These are phyloP conservation scores for Lasiosphaeria ovina DNA, from an alignment of 495 filamentous ascomycete species.

Conservation along the genomic window DNA sequence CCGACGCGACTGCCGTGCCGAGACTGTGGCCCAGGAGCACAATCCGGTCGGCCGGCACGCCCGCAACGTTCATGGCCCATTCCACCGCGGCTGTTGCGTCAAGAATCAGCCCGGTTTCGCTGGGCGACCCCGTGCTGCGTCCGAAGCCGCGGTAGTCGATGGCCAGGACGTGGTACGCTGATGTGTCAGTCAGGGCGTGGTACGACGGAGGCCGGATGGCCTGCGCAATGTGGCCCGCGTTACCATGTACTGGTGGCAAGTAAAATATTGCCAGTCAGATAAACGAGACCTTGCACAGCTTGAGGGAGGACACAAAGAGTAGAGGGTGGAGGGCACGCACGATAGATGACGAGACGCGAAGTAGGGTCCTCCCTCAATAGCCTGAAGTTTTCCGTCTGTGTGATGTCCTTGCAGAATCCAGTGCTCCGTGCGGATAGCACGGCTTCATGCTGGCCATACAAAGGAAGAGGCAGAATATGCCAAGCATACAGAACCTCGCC, in stretches of 20 bases:
- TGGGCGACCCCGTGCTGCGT: constrained; percentile 72
- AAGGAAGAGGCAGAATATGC: constrained; percentile 67
- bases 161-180: constrained; percentile 58
- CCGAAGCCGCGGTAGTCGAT: constrained; percentile 94
- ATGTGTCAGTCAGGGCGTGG: constrained; percentile 58
- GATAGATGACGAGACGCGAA: constrained; percentile 58
- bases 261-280: background rate
- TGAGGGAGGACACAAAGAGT: no score
- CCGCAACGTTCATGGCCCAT: constrained; percentile 64
- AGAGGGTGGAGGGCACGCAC: constrained; percentile 24
- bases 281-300: background rate
- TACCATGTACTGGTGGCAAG: constrained; percentile 43
- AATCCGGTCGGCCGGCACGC: constrained; percentile 68
- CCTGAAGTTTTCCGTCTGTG: constrained; percentile 52
- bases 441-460: constrained; percentile 58
- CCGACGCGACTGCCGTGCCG: constrained; percentile 79
- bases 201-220: constrained; percentile 61
- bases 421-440: constrained; percentile 48
- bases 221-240: constrained; percentile 65
- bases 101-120: constrained; percentile 76
- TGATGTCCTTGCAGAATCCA: constrained; percentile 55
- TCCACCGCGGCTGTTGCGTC: constrained; percentile 72
- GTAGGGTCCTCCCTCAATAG: constrained; percentile 63
- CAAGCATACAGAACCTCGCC: constrained; percentile 63
- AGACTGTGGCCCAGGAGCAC: constrained; percentile 85